Percentiles rank a stretch among this genome's conserved stretches.
Evolutionary conservation across 768 basidiomycete genomes (phyloP).

Genomic region (Termitomyces sp.): DNA sequence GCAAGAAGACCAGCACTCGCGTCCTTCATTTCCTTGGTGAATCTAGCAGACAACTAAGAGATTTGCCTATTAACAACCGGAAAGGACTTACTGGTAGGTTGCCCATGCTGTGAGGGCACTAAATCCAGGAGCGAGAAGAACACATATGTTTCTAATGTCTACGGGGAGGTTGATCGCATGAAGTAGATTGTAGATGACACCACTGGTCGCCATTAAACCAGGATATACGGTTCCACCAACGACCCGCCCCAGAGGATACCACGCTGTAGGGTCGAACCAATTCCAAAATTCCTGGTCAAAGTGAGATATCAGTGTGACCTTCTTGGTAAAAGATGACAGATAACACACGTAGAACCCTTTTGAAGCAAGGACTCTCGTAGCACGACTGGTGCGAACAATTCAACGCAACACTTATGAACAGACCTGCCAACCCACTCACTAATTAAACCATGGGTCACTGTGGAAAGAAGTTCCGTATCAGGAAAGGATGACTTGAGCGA

Average conservation of each 20-base stretch:
- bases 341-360: conserved; percentile 90
- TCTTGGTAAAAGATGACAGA: not conserved
- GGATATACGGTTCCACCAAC: conserved; percentile 99
- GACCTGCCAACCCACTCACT: conserved; percentile 49
- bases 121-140: conserved; percentile 94
- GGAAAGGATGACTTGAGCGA: not conserved
- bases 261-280: conserved; percentile 99
- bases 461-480: conserved; percentile 9
- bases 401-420: conserved; percentile 9
- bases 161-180: conserved; percentile 90
- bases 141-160: conserved; percentile 96
- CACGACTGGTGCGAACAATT: conserved; percentile 55
- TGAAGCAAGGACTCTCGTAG: conserved; percentile 84
- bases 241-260: conserved; percentile 98
- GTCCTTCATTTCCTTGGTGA: conserved; percentile 95
- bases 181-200: conserved; percentile 91
- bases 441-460: conserved; percentile 98
- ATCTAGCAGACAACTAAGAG: conserved; percentile 42
- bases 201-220: conserved; percentile 96
- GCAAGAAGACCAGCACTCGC: conserved; percentile 95
- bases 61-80: not conserved
- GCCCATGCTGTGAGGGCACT: conserved; percentile 95
- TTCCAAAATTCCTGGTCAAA: conserved; percentile 93
- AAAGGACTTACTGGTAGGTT: conserved; percentile 75
- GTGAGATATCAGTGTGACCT: not conserved